phyloP scores from a whole-genome alignment of 345 rosid species.

The Noccaea bulbosa region DNA sequence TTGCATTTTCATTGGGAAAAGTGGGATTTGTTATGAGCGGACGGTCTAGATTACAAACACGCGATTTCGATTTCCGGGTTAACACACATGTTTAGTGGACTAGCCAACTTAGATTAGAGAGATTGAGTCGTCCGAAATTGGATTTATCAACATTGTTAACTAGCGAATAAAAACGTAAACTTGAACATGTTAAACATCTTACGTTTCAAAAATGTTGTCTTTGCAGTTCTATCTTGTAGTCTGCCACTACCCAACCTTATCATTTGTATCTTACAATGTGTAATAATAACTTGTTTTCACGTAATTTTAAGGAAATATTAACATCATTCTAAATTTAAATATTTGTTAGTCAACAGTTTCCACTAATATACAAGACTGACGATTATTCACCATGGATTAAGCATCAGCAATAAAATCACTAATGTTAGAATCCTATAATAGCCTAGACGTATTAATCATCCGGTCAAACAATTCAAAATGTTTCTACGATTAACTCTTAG shows the following conservation, averaged over 20 bases:
- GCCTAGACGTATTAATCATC: neutral
- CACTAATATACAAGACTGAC: neutral
- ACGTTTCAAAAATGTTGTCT: neutral
- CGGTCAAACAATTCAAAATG: neutral
- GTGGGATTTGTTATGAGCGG: slow-evolving; percentile 17
- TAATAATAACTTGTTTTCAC: too few species aligned
- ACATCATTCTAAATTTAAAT: neutral
- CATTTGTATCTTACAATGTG: too few species aligned
- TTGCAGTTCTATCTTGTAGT: neutral
- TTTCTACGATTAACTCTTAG: neutral
- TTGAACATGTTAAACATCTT: neutral
- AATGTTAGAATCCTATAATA: neutral
- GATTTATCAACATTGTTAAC: slow-evolving; percentile 4
- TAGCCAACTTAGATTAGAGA: neutral
- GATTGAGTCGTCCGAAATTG: slow-evolving; percentile 4
- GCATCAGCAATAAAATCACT: neutral
- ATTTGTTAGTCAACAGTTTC: neutral
- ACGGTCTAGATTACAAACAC: slow-evolving; percentile 23
- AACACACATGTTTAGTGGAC: slow-evolving; percentile 27
- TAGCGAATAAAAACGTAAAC: neutral
- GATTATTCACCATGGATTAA: neutral
- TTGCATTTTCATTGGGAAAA: slow-evolving; percentile 1
- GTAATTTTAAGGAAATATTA: neutral
- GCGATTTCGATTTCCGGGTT: slow-evolving; percentile 18
- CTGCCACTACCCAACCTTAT: too few species aligned